Evolutionary conservation across 192 early-diverging fungal species (phyloP), one percentile per base, ranked within the genome.

Genomic region (Mortierella alpina): DNA sequence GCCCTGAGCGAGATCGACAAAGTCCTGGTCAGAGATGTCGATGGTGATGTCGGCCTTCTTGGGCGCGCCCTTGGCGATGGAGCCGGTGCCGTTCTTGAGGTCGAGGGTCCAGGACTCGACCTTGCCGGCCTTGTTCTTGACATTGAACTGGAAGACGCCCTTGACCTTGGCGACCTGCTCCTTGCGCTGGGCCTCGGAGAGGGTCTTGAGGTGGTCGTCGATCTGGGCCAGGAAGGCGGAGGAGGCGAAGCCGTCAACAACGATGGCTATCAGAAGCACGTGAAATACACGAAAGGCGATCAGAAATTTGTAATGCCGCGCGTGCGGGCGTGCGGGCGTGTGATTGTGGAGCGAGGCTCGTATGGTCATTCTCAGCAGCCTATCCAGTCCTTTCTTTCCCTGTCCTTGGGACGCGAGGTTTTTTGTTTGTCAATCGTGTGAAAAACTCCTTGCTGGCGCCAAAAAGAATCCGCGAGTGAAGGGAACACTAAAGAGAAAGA

Each of bases 141-240:
- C 85, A 64, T 94, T 90, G 77, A 99, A 92, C 84, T 95, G 92
- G 87, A 97, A 96, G 23, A 96, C 75, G 41, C 93, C 95, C 59
- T 97, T 97, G 73, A 88, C 85, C 84, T 92, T 91, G 62, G 91
- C 90, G 44, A 96, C 83, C 54, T 84, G 80, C 42, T 86, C 78
- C 10, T 89, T 78, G 66, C 92, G 88, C 49, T 87, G 84, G 44
- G 90, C 92, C 52, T 85, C 88, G 51, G 88, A 81, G n/a, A 91
- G 88, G 7, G 84, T 76, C 51, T 86, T 82, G 59, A 92, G 84
- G 14, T 88, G 77, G 42, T 83, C 84, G 20, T 89, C 83, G 57
- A 97, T 86, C 61, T 90, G 82, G 13, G 85, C 87, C 72, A 98
- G 92, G 57, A 97, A 79, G n/a, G 83, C 82, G 76, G 91, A 91